These are phyloP conservation scores for Xanthoconium separans DNA, from an alignment of 1,284 basidiomycete genomes.

Conservation along the genomic window DNA sequence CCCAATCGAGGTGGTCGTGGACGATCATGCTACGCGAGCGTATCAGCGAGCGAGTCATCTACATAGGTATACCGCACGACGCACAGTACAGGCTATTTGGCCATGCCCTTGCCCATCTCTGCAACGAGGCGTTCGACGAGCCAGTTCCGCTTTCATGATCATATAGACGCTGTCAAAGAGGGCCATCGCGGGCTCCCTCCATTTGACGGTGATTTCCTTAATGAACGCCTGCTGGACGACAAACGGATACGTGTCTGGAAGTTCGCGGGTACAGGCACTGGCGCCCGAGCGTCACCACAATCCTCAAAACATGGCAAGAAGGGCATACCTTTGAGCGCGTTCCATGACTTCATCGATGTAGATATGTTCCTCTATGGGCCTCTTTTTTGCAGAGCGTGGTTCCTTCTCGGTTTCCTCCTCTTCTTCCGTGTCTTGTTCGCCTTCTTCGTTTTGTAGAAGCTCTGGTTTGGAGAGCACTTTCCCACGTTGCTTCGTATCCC, in stretches of 20 bases:
- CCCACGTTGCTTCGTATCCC: conserved; percentile 10
- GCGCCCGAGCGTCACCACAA: neutral
- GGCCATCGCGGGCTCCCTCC: conserved; percentile 44
- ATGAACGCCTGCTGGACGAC: conserved; percentile 55
- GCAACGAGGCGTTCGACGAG: conserved; percentile 48
- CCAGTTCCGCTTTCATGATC: conserved; percentile 36
- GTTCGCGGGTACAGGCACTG: conserved; percentile 63
- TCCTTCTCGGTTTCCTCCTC: conserved; percentile 12
- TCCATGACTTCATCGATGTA: conserved; percentile 57
- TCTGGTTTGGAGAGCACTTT: conserved; percentile 11
- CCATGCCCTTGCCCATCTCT: neutral
- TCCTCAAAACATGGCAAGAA: neutral
- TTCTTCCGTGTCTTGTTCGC: neutral
- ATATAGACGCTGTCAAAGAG: conserved; percentile 46
- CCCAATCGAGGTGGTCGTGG: neutral
- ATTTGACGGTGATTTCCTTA: conserved; percentile 40
- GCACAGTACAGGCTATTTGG: neutral
- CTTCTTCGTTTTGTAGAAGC: conserved; percentile 36
- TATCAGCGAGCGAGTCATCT: neutral
- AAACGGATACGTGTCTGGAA: conserved; percentile 63
- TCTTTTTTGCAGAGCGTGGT: neutral
- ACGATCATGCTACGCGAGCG: neutral
- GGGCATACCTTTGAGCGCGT: conserved; percentile 37
- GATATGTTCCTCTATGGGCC: conserved; percentile 28
- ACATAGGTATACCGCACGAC: neutral